Evolutionary conservation across 371 early-diverging fungal genomes (phyloP), one percentile per base, ranked within the genome.

Genomic region (Nematocida sp.): DNA sequence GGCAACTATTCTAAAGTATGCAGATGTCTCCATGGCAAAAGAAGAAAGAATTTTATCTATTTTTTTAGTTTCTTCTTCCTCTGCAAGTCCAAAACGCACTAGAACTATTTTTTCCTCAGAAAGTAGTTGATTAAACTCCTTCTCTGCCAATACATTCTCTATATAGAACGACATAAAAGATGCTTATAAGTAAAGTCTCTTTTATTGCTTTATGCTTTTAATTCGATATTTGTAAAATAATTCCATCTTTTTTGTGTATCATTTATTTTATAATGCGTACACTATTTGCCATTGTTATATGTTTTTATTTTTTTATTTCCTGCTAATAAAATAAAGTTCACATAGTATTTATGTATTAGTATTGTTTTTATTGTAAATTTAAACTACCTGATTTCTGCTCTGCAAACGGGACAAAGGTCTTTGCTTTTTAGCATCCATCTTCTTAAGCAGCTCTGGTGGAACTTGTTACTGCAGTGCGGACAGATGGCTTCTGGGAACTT

Each of bases 341-440:
- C 13, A 40, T 3, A 42, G 2, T 25, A 26, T 25, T 16, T 54
- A 23, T 9, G 2, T 53, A 20, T 51, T 33, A 16, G 9, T 5
- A 5, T 42, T n/a, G 45, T 51, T 23, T 55, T 38, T 51, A 65
- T 65, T 65, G 50, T 54, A 38, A 9, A n/a, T 9, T 51, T 9
- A 23, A 20, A 51, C 20, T 7, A 51, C 53, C 33, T 25, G 33
- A 66, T 77, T 39, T 64, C 77, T 55, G 47, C 57, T 50, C 83
- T 65, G 54, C 83, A 83, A 16, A 81, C 55, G 16, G 83, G 81
- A 55, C 83, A 83, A 13, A 53, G 49, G 39, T 77, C 65, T 56
- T 67, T 75, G 36, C 66, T 61, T 28, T 56, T 61, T 36, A 53
- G 16, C 42, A 65, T 53, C 83, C 83, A 83, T 36, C 75, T 75